Evolutionary conservation across 192 early-diverging fungal species (phyloP).

Genomic region (Linderina pennispora): DNA sequence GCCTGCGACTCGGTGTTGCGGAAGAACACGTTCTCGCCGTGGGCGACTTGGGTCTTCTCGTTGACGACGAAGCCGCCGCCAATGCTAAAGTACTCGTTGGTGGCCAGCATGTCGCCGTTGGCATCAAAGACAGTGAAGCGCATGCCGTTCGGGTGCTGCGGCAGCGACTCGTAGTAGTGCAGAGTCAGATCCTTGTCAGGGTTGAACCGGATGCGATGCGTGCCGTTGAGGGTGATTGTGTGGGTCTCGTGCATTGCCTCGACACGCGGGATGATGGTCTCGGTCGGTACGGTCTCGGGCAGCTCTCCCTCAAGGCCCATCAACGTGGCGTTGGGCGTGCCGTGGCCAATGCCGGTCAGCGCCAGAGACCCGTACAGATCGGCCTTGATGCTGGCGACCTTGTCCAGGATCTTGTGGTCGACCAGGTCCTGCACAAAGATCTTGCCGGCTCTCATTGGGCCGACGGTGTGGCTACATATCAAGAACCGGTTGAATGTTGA

Average conservation of each 20-base stretch:
- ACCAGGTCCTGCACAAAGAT: slow-evolving; percentile 88
- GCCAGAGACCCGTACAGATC: slow-evolving; percentile 94
- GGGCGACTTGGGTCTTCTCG: slow-evolving; percentile 73
- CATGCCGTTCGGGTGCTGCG: slow-evolving; percentile 95
- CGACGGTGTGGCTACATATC: slow-evolving; percentile 71
- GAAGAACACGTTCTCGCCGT: slow-evolving; percentile 67
- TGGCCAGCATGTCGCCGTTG: slow-evolving; percentile 78
- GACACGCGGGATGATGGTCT: slow-evolving; percentile 68
- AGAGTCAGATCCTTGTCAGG: slow-evolving; percentile 83
- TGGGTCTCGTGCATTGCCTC: slow-evolving; percentile 68
- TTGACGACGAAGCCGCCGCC: slow-evolving; percentile 96
- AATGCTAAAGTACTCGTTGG: slow-evolving; percentile 95
- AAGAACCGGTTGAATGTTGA: background rate
- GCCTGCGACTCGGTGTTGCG: slow-evolving; percentile 21
- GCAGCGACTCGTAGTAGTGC: slow-evolving; percentile 79
- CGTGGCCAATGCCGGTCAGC: slow-evolving; percentile 90
- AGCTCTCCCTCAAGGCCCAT: slow-evolving; percentile 90
- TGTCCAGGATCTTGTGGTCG: slow-evolving; percentile 57
- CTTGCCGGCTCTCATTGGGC: slow-evolving; percentile 96
- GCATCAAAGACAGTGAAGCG: slow-evolving; percentile 83
- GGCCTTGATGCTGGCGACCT: slow-evolving; percentile 59
- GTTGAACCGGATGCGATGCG: slow-evolving; percentile 74
- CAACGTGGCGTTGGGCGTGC: slow-evolving; percentile 87
- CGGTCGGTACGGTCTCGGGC: slow-evolving; percentile 77
- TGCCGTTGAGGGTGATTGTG: slow-evolving; percentile 66